Base-by-base conservation (phyloP, 192 early-diverging fungal species). In the Rhizophlyctis rosea region DNA sequence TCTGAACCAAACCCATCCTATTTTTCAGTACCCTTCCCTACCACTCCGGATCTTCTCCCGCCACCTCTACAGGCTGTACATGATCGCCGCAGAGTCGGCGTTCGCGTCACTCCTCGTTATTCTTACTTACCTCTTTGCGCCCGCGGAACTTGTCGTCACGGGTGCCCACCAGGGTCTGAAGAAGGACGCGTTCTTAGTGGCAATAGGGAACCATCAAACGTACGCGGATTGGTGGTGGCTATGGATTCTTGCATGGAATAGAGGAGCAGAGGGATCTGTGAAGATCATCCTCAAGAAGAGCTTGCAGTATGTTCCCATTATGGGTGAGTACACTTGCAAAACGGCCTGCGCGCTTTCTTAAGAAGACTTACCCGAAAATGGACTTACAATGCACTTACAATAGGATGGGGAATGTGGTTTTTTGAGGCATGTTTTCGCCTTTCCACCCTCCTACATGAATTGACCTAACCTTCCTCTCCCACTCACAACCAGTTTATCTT, bases 221-320 rank as follows among this genome's bases (percentile, higher is more conserved):
- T 71, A 65, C 39, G 47, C 48, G 3, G 62, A 66, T 44, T 71
- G 64, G 70, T 80, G 87, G 65, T 92, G 90, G 56, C 57, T 84
- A 23, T 76, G 75, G 76, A 61, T 71, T 35, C 34, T 72, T 9
- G 76, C 80, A 2, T 75, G 76, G 70, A 28, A 84, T 55, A 81
- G 84, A 25, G 75, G 78, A 14, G 87, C 83, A 57, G 88, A 94
- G 73, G 91, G 88, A 16, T 82, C 79, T 53, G 57, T 98, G 50
- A 96, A 96, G 74, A 96, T 98, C 53, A 91, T 95, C 47, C 81
- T 98, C 34, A 95, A 94, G 67, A 73, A 86, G 36, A 84, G 83
- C 50, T 81, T 98, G 52, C 87, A 84, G 57, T 75, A 84, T 60
- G 60, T 98, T 21, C 96, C 96, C 9, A 72, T 98, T 36, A 90